Evolutionary conservation across 768 basidiomycete species (phyloP).

Genomic region (Suillus alpinus): DNA sequence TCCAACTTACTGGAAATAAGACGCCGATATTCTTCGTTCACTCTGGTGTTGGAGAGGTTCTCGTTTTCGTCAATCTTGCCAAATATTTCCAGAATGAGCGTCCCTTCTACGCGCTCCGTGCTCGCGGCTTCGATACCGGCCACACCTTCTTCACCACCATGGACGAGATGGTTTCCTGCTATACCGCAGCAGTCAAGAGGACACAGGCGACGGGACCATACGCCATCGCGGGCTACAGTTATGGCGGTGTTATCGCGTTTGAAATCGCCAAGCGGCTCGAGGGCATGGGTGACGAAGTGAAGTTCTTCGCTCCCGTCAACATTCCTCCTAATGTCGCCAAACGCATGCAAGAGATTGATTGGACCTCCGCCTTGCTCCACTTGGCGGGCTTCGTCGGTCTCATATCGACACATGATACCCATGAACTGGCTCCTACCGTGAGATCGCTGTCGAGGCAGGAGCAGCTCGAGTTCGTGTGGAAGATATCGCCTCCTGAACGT

Average conservation of each 20-base stretch:
- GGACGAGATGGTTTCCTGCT: conserved; percentile 32
- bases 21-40: conserved; percentile 44
- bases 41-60: conserved; percentile 40
- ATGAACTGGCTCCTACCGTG: conserved; percentile 18
- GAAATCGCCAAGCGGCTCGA: conserved; percentile 34
- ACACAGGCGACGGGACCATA: conserved; percentile 31
- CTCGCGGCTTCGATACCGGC: conserved; percentile 35
- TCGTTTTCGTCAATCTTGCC: conserved; percentile 41
- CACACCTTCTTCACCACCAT: conserved; percentile 29
- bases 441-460: conserved; percentile 18
- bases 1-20: conserved; percentile 36
- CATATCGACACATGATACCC: conserved; percentile 21
- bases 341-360: conserved; percentile 40
- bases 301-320: conserved; percentile 34
- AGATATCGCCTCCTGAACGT: conserved; percentile 25
- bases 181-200: conserved; percentile 28
- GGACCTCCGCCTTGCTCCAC: conserved; percentile 39
- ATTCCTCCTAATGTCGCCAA: conserved; percentile 36
- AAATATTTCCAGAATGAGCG: conserved; percentile 37
- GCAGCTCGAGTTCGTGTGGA: conserved; percentile 26
- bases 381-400: conserved; percentile 40
- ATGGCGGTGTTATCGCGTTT: conserved; percentile 34
- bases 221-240: conserved; percentile 35
- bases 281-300: conserved; percentile 25
- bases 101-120: conserved; percentile 38